Percentiles rank a stretch among this genome's conserved stretches.
These are phyloP conservation scores for Penicillium desertorum DNA, from an alignment of 495 filamentous ascomycete genomes.

Conservation along the genomic window DNA sequence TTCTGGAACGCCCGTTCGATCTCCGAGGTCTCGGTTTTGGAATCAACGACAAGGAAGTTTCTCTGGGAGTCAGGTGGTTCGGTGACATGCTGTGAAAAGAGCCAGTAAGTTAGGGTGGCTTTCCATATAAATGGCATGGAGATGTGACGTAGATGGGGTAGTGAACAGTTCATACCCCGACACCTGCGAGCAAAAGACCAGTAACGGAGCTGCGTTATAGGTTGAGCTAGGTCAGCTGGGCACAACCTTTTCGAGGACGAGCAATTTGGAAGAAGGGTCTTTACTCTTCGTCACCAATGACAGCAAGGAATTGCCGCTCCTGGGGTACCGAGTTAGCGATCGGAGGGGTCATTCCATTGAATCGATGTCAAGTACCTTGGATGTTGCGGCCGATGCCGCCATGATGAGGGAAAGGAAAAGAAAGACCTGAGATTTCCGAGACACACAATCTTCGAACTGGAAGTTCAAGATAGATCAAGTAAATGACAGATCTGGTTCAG, in stretches of 20 bases:
- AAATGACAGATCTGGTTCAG: constrained; percentile 8
- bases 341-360: constrained; percentile 17
- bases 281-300: constrained; percentile 95
- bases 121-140: neutral
- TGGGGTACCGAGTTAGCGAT: constrained; percentile 38
- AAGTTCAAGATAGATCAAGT: constrained; percentile 1
- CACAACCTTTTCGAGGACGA: neutral
- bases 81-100: constrained; percentile 63
- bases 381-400: constrained; percentile 38
- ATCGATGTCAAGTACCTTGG: constrained; percentile 38
- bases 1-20: constrained; percentile 91
- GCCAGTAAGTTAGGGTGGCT: neutral
- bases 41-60: constrained; percentile 96
- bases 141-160: constrained; percentile 2
- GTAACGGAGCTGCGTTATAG: constrained; percentile 79
- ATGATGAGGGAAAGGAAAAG: constrained; percentile 25
- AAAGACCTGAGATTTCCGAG: neutral
- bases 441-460: neutral
- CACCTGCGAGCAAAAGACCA: constrained; percentile 87
- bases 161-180: constrained; percentile 67
- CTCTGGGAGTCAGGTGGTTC: constrained; percentile 80
- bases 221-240: constrained; percentile 24
- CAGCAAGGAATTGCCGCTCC: constrained; percentile 93
- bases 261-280: constrained; percentile 1
- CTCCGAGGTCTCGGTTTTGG: constrained; percentile 79